phyloP scores from a whole-genome alignment of 2,329 filamentous ascomycete genomes.

The Ophiocordyceps robertsii region DNA sequence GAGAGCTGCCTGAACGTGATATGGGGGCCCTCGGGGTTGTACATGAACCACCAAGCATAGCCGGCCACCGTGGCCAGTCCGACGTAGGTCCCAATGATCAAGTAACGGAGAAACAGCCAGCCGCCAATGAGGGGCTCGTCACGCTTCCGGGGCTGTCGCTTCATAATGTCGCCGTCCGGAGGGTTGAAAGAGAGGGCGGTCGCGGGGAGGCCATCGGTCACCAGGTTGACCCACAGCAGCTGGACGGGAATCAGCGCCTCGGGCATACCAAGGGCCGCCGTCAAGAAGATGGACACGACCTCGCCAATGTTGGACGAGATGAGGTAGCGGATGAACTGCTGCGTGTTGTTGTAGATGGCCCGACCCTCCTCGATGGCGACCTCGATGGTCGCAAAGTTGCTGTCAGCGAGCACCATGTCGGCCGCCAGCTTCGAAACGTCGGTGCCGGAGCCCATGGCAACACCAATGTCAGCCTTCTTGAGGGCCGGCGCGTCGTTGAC shows the following conservation, averaged over 20 bases:
- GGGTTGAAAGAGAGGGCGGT: slow-evolving; percentile 97
- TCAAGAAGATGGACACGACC: slow-evolving; percentile 97
- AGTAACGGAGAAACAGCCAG: slow-evolving; percentile 95
- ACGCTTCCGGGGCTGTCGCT: slow-evolving; percentile 75
- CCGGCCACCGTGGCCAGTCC: slow-evolving; percentile 89
- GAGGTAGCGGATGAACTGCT: slow-evolving; percentile 97
- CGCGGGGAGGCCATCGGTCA: slow-evolving; percentile 91
- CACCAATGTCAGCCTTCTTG: slow-evolving; percentile 97
- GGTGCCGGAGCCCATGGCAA: slow-evolving; percentile 96
- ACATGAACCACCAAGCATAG: slow-evolving; percentile 99
- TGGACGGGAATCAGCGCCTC: slow-evolving; percentile 95
- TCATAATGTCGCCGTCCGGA: slow-evolving; percentile 97
- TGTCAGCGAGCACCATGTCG: slow-evolving; percentile 96
- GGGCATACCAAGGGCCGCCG: slow-evolving; percentile 90
- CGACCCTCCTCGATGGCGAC: slow-evolving; percentile 92
- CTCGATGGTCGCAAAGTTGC: slow-evolving; percentile 98
- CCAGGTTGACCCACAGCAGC: slow-evolving; percentile 95
- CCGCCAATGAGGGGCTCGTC: slow-evolving; percentile 86
- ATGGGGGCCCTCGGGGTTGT: slow-evolving; percentile 76
- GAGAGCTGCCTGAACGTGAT: slow-evolving; percentile 81
- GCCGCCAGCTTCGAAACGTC: slow-evolving; percentile 94
- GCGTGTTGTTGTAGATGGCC: slow-evolving; percentile 99
- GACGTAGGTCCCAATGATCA: slow-evolving; percentile 92
- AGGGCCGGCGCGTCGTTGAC: slow-evolving; percentile 96
- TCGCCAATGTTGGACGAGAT: slow-evolving; percentile 99